Percentiles rank a stretch among this genome's conserved stretches.
Conservation (phyloP, 805 yeast species). For the Candida manassasensis region DNA sequence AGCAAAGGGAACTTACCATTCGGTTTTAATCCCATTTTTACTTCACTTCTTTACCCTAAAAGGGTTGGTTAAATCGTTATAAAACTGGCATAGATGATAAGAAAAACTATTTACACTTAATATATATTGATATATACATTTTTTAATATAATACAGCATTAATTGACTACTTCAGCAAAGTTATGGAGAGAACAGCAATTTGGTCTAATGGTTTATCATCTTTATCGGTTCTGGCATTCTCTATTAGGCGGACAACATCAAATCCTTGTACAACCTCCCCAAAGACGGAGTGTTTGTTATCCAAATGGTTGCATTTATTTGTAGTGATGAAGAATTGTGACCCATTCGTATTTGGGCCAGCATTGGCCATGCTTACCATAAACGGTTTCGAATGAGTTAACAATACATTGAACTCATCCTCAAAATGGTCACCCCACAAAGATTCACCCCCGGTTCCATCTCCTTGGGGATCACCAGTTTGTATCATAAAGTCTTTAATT, state of each 20-base stretch:
- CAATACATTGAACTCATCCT: conserved; percentile 24
- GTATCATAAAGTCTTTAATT: conserved; percentile 22
- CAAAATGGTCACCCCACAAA: conserved; percentile 21
- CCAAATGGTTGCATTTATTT: conserved; percentile 13
- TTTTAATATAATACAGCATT: not conserved
- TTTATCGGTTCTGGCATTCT: conserved; percentile 14
- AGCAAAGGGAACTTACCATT: too few species aligned
- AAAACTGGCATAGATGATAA: too few species aligned
- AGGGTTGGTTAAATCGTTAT: too few species aligned
- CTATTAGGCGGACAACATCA: conserved; percentile 17
- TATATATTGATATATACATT: too few species aligned
- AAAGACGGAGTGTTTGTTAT: conserved; percentile 22
- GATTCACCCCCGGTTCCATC: conserved; percentile 25
- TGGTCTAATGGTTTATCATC: conserved; percentile 18
- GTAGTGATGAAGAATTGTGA: conserved; percentile 26
- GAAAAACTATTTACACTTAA: too few species aligned
- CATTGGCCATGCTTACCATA: conserved; percentile 28
- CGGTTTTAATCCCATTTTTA: too few species aligned
- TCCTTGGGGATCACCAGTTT: conserved; percentile 22
- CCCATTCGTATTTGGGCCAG: conserved; percentile 23
- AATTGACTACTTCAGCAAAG: conserved; percentile 6
- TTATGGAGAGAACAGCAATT: conserved; percentile 18
- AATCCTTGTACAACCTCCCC: conserved; percentile 21
- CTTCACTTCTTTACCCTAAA: too few species aligned
- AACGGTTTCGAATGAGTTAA: conserved; percentile 25